These are phyloP conservation scores for Begonia masoniana DNA, from an alignment of 306 rosid species.

Conservation along the genomic window DNA sequence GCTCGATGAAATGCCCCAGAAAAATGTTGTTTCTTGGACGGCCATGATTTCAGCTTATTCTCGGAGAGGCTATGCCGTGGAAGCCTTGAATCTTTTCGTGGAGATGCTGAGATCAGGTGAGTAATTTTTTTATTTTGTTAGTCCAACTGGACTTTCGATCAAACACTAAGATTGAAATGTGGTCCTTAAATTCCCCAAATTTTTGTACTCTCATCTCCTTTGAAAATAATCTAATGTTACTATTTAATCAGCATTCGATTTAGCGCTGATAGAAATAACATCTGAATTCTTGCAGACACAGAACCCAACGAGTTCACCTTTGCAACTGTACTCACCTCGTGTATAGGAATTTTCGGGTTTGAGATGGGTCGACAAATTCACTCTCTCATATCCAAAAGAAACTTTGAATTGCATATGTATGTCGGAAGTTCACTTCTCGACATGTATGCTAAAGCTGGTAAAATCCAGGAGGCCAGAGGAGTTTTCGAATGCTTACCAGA, in stretches of 20 bases:
- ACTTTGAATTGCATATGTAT: slow-evolving; percentile 45
- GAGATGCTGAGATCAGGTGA: slow-evolving; percentile 71
- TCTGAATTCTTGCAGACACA: slow-evolving; percentile 35
- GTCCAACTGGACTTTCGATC: slow-evolving; percentile 1
- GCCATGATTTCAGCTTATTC: slow-evolving; percentile 84
- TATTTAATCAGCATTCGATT: background rate
- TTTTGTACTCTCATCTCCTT: too few relatives aligned
- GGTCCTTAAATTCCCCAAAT: too few relatives aligned
- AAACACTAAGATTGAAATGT: too few relatives aligned
- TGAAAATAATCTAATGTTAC: too few relatives aligned
- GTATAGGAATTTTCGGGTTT: slow-evolving; percentile 38
- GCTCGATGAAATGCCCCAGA: slow-evolving; percentile 60
- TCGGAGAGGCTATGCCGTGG: slow-evolving; percentile 42
- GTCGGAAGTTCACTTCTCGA: slow-evolving; percentile 91
- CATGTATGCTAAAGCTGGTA: slow-evolving; percentile 81
- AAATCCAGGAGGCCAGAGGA: slow-evolving; percentile 50
- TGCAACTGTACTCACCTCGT: slow-evolving; percentile 68
- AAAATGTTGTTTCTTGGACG: slow-evolving; percentile 84
- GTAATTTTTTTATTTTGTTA: slow-evolving; percentile 6
- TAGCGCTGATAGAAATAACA: background rate
- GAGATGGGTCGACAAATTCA: slow-evolving; percentile 66
- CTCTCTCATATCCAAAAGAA: slow-evolving; percentile 41
- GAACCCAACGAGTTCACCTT: slow-evolving; percentile 79
- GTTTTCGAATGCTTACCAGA: slow-evolving; percentile 65
- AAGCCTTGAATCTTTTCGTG: slow-evolving; percentile 52